Base-by-base conservation (phyloP, 2,329 filamentous ascomycete species). In the Pyrenophora tritici-repentis region DNA sequence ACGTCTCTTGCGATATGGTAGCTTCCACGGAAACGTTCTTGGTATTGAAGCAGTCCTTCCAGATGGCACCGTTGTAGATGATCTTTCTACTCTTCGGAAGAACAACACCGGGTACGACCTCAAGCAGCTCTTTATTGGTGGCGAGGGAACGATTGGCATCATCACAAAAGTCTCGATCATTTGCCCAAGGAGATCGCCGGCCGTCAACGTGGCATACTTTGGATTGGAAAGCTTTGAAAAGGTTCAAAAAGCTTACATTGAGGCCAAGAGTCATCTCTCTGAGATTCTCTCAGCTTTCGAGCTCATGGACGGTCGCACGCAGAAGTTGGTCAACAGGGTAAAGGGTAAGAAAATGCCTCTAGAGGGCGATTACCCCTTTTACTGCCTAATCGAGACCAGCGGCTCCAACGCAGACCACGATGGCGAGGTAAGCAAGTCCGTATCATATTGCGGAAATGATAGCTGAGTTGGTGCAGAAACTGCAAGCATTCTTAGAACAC, bases 71-170 rank as follows among this genome's bases (percentile, higher is more conserved):
- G 83, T 99, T 62, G 82, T 99, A 38, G 86, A 97, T 65, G 91
- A 97, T 65, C 85, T 99, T 26, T 88, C 85, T 62, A 92, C 84
- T 53, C 80, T 99, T 50, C 86, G 94, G 61, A 99, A 99, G 81
- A 97, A 99, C 81, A 99, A 99, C 78, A 99, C 94, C 2, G 94
- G 94, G 22, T 99, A 97, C 75, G 95, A 99, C 72, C 76, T 97
- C 50, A 97, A 97, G 79, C 93, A 97, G 75, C 83, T 97, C 31
- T 97, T 99, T 73, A 96, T 99, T 66, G 94, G 94, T 38, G 90
- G 87, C 26, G 94, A 99, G 75, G 94, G 94, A 18, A 97, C 94
- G 4, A 88, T 97, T 57, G 94, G 94, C 45, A 89, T 97, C 66
- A 89, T 99, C 65, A 99, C 94, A 14, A 92, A 85, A 39, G 82